A percentile compares a stretch with the other conserved stretches of the same genome.
Conservation (phyloP, 1,284 basidiomycete genomes). For the Coniferiporia weirii region DNA sequence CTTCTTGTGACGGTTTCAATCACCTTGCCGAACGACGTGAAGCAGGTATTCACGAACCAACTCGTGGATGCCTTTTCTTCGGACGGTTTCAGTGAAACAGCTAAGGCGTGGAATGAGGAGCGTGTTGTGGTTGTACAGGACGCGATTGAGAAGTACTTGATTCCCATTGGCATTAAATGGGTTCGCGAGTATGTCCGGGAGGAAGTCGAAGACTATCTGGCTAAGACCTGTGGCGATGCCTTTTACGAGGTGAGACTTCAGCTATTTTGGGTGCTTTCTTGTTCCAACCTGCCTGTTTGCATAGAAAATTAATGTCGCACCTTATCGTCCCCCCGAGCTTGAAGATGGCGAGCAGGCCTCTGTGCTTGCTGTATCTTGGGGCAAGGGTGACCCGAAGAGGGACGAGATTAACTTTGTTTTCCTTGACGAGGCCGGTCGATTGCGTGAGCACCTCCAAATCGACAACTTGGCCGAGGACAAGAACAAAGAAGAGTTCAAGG, state of each 20-base stretch:
- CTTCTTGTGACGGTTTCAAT: conserved; percentile 80
- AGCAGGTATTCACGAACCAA: conserved; percentile 62
- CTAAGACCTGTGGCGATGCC: conserved; percentile 58
- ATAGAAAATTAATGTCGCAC: conserved; percentile 72
- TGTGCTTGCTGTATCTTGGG: conserved; percentile 92
- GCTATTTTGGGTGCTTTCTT: conserved; percentile 12
- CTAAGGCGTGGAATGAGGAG: conserved; percentile 91
- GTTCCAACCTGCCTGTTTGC: conserved; percentile 20
- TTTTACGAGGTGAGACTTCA: conserved; percentile 60
- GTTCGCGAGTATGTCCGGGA: conserved; percentile 85
- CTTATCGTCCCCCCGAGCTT: conserved; percentile 62
- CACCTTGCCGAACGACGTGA: conserved; percentile 57
- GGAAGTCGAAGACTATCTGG: conserved; percentile 84
- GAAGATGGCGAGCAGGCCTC: conserved; percentile 71
- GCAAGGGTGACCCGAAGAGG: conserved; percentile 87
- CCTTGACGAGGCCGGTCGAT: conserved; percentile 82
- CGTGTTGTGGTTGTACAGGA: conserved; percentile 77
- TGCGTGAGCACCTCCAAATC: conserved; percentile 84
- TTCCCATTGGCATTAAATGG: conserved; percentile 85
- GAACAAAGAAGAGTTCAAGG: conserved; percentile 68
- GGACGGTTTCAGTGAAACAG: conserved; percentile 80
- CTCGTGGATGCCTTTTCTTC: conserved; percentile 83
- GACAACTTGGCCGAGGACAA: conserved; percentile 80
- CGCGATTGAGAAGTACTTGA: conserved; percentile 71
- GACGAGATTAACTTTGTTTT: conserved; percentile 86